These are phyloP conservation scores for Trametes cubensis DNA, from an alignment of 768 basidiomycete species.

Conservation along the genomic window DNA sequence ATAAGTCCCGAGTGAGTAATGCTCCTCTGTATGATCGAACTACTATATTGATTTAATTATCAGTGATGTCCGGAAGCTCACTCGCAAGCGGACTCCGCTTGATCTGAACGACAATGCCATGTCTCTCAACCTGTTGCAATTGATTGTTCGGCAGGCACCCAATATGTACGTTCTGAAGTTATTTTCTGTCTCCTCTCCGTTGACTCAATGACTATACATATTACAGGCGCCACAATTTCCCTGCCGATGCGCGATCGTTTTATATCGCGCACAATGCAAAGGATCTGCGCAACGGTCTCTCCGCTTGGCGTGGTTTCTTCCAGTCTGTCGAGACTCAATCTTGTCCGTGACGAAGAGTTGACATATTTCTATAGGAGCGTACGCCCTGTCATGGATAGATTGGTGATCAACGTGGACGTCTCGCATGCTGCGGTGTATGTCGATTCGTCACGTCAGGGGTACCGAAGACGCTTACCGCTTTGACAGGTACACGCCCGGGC, in stretches of 20 bases:
- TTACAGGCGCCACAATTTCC: constrained; percentile 20
- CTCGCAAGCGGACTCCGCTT: not conserved
- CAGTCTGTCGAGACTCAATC: constrained; percentile 10
- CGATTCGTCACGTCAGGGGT: not conserved
- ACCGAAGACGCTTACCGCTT: not conserved
- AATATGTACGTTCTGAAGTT: constrained; percentile 12
- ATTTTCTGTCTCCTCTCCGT: not conserved
- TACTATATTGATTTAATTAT: not conserved
- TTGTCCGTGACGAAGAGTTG: too few species aligned
- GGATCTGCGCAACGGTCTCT: constrained; percentile 13
- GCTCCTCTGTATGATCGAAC: not conserved
- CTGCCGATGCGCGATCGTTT: constrained; percentile 21
- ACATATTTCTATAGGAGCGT: constrained; percentile 22
- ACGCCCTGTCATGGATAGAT: constrained; percentile 17
- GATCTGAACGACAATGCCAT: constrained; percentile 9
- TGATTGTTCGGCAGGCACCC: constrained; percentile 25
- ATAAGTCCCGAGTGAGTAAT: constrained; percentile 14
- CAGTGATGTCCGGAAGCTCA: constrained; percentile 17
- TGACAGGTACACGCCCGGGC: constrained; percentile 15
- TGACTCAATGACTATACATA: not conserved
- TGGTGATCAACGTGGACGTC: constrained; percentile 27
- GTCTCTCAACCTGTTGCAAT: constrained; percentile 25
- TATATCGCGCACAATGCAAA: constrained; percentile 1
- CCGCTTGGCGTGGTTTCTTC: constrained; percentile 24
- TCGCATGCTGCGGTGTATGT: constrained; percentile 22